Base-by-base conservation (phyloP, 2,329 filamentous ascomycete species). In the Phyllosticta citribraziliensis region DNA sequence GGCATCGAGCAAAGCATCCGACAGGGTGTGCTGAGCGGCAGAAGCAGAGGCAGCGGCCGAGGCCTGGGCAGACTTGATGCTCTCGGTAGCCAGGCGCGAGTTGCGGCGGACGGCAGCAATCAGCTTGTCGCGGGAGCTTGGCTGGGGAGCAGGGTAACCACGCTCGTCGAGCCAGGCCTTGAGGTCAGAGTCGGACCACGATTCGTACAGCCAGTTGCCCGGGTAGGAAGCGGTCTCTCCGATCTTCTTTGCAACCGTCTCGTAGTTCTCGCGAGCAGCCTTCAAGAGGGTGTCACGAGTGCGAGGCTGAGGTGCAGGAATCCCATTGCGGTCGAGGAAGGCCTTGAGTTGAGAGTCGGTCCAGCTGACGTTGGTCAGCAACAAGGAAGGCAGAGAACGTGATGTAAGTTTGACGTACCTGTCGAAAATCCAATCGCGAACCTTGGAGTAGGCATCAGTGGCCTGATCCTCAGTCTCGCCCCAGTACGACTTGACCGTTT, bases 351-450 rank as follows among this genome's bases (percentile, higher is more conserved):
- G 88, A 66, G 91, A 97, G 62, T 97, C 93, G 66, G 88, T 87
- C 90, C 92, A 97, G 63, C 89, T 94, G 65, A 9, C 53, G 12
- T 17, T 59, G 57, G 68, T 82, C 70, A 83, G 75, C 65, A 58
- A 59, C 3, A 22, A 25, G 25, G 33, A 22, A 25, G 25, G 33
- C 51, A 57, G 20, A 53, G 24, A 5, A 11, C 22, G 14, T 14
- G 5, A 1, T 5, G 51, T 12, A 12, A 12, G 24, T 22, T n/a
- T 50, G 56, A 63, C 68, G 58, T 76, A 89, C 86, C 78, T 83
- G 72, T 97, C 91, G 70, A 97, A 88, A 67, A 97, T 88, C 94
- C 94, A 97, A 68, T 93, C 88, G 75, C 88, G 90, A 55, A 90
- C 84, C 67, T 79, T 88, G 56, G 77, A 73, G 76, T 89, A 92